These are phyloP conservation scores for Rugonectria rugulosa DNA, from an alignment of 2,329 filamentous ascomycete species.

Conservation along the genomic window DNA sequence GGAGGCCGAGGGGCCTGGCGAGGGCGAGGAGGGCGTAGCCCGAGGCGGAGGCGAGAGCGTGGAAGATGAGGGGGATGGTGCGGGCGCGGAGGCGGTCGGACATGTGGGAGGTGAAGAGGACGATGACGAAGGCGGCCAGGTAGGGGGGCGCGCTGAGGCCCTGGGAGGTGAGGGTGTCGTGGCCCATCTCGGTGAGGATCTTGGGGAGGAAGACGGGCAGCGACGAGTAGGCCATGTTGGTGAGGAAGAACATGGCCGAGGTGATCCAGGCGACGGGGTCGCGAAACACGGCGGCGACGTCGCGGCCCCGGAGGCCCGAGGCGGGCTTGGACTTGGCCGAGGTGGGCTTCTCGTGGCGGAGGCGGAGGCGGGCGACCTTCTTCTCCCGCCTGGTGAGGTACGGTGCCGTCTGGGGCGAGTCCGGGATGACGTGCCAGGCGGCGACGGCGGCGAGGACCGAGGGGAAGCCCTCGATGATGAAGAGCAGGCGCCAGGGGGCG, in stretches of 20 bases:
- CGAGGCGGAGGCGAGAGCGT: conserved; percentile 70
- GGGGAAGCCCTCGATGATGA: conserved; percentile 85
- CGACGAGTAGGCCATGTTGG: conserved; percentile 87
- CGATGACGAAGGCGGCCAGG: conserved; percentile 74
- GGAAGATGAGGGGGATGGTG: conserved; percentile 70
- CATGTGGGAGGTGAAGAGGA: conserved; percentile 74
- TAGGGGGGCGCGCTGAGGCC: conserved; percentile 84
- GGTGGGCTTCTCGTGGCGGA: conserved; percentile 59
- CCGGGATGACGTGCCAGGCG: conserved; percentile 79
- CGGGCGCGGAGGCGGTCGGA: conserved; percentile 74
- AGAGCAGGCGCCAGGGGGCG: conserved; percentile 85
- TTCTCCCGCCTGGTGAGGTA: conserved; percentile 71
- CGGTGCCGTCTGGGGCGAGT: conserved; percentile 71
- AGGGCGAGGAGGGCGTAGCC: conserved; percentile 70
- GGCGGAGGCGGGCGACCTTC: conserved; percentile 74
- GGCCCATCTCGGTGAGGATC: conserved; percentile 79
- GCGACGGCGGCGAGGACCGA: conserved; percentile 77
- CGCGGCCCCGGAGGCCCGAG: conserved; percentile 58
- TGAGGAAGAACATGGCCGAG: conserved; percentile 83
- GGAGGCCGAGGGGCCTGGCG: conserved; percentile 54
- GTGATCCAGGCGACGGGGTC: conserved; percentile 67
- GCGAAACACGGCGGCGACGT: conserved; percentile 58
- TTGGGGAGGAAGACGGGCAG: conserved; percentile 89
- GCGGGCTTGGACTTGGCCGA: conserved; percentile 27
- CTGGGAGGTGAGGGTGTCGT: conserved; percentile 72